Percentiles rank a stretch among this genome's conserved stretches.
Conservation (phyloP, 1,284 basidiomycete species). For the Trichosporon sp. region DNA sequence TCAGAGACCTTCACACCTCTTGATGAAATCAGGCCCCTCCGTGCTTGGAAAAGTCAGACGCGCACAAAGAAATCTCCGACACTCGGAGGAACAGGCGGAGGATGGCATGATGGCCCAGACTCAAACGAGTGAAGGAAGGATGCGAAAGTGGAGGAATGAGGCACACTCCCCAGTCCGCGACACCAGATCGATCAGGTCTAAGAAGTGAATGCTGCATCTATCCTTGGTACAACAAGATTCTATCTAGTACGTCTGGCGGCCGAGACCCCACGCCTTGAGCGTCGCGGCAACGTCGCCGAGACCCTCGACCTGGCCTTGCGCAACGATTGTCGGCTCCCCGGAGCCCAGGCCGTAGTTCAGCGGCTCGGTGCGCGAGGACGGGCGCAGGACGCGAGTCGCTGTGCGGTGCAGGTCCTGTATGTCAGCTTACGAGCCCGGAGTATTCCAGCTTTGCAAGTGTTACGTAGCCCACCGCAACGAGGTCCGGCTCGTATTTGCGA, state of each 20-base stretch:
- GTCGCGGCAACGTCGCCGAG: slow-evolving; percentile 52
- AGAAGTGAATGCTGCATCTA: slow-evolving; percentile 20
- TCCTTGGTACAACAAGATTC: slow-evolving; percentile 12
- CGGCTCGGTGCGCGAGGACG: slow-evolving; percentile 36
- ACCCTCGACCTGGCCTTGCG: slow-evolving; percentile 51
- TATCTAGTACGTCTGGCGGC: slow-evolving; percentile 34
- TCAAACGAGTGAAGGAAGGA: too few relatives aligned
- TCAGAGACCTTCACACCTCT: background rate
- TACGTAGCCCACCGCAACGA: too few relatives aligned
- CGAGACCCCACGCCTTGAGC: slow-evolving; percentile 53
- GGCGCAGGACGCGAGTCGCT: slow-evolving; percentile 52
- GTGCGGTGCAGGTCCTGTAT: slow-evolving; percentile 51
- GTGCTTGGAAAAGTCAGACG: background rate
- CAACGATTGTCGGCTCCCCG: slow-evolving; percentile 59
- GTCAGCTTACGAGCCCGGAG: slow-evolving; percentile 7
- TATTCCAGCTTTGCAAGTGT: too few relatives aligned
- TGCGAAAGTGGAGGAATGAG: too few relatives aligned
- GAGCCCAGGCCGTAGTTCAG: slow-evolving; percentile 55
- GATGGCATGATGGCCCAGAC: too few relatives aligned
- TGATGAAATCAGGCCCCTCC: too few relatives aligned
- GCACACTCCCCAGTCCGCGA: too few relatives aligned
- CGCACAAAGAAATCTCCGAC: too few relatives aligned
- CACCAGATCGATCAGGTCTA: background rate
- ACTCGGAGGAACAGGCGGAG: too few relatives aligned
- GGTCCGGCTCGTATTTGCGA: too few relatives aligned